Evolutionary conservation across 768 basidiomycete genomes (phyloP).

Genomic region (Sporobolomyces roseus): DNA sequence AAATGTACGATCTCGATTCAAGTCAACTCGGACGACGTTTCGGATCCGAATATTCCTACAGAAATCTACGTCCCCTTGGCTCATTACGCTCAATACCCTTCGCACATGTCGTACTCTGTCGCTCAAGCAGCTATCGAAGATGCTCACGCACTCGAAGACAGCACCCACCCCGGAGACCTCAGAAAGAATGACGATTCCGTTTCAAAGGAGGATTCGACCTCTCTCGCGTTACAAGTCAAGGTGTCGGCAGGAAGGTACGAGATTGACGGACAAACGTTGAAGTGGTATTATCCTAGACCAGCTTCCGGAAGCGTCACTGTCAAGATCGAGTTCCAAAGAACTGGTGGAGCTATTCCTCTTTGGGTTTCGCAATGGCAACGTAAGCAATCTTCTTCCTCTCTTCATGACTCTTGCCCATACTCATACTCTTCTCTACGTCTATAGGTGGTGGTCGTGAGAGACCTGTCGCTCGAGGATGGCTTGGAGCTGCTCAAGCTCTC

Average conservation of each 20-base stretch:
- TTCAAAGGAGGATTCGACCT: conserved; percentile 26
- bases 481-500: conserved; percentile 1
- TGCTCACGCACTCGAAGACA: conserved; percentile 6
- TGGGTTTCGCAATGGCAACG: conserved; percentile 36
- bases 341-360: conserved; percentile 51
- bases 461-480: background rate
- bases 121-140: conserved; percentile 15
- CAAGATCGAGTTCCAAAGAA: conserved; percentile 53
- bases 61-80: conserved; percentile 88
- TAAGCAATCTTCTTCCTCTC: background rate
- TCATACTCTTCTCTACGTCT: background rate
- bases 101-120: conserved; percentile 25
- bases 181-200: background rate
- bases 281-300: conserved; percentile 56
- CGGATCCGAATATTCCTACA: conserved; percentile 57
- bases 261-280: conserved; percentile 56
- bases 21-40: conserved; percentile 61
- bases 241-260: conserved; percentile 56
- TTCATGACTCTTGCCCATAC: background rate
- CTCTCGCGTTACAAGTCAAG: conserved; percentile 43
- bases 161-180: background rate
- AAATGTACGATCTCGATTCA: conserved; percentile 65
- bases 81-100: conserved; percentile 64
- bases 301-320: conserved; percentile 46
- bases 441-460: conserved; percentile 8